Evolutionary conservation across 2,329 filamentous ascomycete species (phyloP), one percentile per base, ranked within the genome.

Genomic region (Nannizziopsis arthrosporioides): DNA sequence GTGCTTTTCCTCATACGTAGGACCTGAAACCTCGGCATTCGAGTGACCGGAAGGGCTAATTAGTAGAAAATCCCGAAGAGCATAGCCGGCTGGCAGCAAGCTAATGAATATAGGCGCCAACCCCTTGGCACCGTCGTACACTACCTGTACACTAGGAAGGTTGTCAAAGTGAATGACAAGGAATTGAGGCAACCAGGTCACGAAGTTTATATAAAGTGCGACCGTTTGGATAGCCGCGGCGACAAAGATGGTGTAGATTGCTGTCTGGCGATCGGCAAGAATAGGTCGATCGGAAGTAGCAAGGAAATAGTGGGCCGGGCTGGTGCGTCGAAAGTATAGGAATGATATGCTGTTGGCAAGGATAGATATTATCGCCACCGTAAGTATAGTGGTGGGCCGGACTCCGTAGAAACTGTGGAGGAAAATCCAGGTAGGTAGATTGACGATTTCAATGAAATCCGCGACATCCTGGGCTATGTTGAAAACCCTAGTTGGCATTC

Each of bases 61-160:
- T 52, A 94, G 93, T 55, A 95, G 78, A 62, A 93, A 90, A 40
- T 77, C 75, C 52, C 80, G 80, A 3, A 82, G 80, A 0, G 85
- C 84, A 52, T 79, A 71, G 2, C 88, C 89, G 14, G 85, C 73
- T 1, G 82, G 80, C 2, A 87, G 65, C 42, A 85, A 72, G 7
- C 75, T 72, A 36, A 75, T 39, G 47, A 71, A 64, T 9, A 73
- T 59, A 10, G 57, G 55, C 1, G 69, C 66, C 7, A 72, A 59
- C 9, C 64, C 63, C 34, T 79, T 77, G 1, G 76, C 76, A 9
- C 82, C 76, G 17, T 75, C 69, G 61, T 90, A 80, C 2, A 81
- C 84, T 10, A 76, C 73, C 53, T 78, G 75, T 42, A 95, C 71
- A 27, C 80, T 82, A 5, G 76, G 71, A 45, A 95, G 74, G 48